phyloP scores from a whole-genome alignment of 441 rosid species.

The Cnidoscolus chayamansa region DNA sequence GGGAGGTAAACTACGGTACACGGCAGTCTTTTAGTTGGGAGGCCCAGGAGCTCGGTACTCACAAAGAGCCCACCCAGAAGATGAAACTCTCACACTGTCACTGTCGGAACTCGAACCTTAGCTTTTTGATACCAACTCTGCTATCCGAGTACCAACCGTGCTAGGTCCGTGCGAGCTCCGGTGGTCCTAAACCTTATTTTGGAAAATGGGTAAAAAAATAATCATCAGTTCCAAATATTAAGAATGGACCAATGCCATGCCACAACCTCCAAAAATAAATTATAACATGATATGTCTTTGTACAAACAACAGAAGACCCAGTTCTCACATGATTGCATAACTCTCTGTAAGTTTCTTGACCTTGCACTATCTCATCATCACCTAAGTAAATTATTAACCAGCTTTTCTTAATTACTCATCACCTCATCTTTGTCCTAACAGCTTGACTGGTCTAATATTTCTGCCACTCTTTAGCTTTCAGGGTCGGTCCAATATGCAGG shows the following conservation, averaged over 20 bases:
- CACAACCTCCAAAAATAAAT: neutral
- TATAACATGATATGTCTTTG: neutral
- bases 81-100: too few species aligned
- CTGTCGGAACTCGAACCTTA: too few species aligned
- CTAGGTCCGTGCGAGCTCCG: neutral
- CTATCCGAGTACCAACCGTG: too few species aligned
- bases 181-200: slow-evolving; percentile 37
- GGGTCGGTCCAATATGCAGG: slow-evolving; percentile 16
- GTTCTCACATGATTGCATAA: slow-evolving; percentile 20
- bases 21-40: too few species aligned
- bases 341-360: slow-evolving; percentile 16
- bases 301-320: slow-evolving; percentile 16
- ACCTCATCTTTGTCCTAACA: slow-evolving; percentile 14
- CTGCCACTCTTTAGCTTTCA: slow-evolving; percentile 13
- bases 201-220: slow-evolving; percentile 27
- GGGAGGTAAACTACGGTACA: too few species aligned
- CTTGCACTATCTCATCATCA: too few species aligned
- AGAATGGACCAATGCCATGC: slow-evolving; percentile 11
- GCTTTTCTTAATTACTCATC: too few species aligned
- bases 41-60: too few species aligned
- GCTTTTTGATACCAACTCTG: too few species aligned
- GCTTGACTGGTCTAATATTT: slow-evolving; percentile 34
- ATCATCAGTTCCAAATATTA: neutral
- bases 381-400: too few species aligned
- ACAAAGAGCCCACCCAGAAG: too few species aligned